phyloP scores from a whole-genome alignment of 352 stramenopile species.

The Phytophthora cryptogea region DNA sequence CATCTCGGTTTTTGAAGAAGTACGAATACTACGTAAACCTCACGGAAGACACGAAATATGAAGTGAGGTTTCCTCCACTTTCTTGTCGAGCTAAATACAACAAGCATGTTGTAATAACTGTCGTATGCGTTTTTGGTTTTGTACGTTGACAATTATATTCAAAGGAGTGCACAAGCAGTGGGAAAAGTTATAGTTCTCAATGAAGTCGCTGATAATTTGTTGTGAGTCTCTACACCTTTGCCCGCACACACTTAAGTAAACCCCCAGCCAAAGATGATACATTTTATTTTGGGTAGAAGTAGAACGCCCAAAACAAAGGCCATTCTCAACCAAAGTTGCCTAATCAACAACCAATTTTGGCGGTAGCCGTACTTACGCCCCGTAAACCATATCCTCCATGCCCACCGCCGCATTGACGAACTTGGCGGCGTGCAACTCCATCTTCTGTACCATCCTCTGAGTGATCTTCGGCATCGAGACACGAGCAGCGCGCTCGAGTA shows the following conservation, averaged over 20 bases:
- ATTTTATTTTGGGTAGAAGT: too few relatives aligned
- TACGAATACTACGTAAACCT: not conserved
- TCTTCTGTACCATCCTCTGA: conserved; percentile 1
- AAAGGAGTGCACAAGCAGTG: not conserved
- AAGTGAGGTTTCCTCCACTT: too few relatives aligned
- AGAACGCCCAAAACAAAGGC: too few relatives aligned
- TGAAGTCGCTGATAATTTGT: too few relatives aligned
- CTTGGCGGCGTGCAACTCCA: conserved; percentile 7
- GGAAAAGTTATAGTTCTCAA: not conserved
- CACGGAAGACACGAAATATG: not conserved
- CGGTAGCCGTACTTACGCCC: not conserved
- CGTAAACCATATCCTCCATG: conserved; percentile 3
- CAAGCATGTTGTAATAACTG: too few relatives aligned
- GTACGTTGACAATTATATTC: too few relatives aligned
- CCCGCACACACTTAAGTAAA: too few relatives aligned
- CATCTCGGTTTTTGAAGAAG: not conserved
- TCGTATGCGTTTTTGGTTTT: too few relatives aligned
- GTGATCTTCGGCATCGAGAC: not conserved
- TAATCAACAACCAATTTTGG: not conserved
- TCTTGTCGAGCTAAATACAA: too few relatives aligned
- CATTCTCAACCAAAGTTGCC: not conserved
- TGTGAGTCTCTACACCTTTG: too few relatives aligned
- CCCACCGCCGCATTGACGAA: not conserved
- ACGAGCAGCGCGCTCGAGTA: conserved; percentile 4
- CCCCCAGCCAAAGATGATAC: too few relatives aligned